Evolutionary conservation across 2,329 filamentous ascomycete species (phyloP).

Genomic region (Hortaea werneckii): DNA sequence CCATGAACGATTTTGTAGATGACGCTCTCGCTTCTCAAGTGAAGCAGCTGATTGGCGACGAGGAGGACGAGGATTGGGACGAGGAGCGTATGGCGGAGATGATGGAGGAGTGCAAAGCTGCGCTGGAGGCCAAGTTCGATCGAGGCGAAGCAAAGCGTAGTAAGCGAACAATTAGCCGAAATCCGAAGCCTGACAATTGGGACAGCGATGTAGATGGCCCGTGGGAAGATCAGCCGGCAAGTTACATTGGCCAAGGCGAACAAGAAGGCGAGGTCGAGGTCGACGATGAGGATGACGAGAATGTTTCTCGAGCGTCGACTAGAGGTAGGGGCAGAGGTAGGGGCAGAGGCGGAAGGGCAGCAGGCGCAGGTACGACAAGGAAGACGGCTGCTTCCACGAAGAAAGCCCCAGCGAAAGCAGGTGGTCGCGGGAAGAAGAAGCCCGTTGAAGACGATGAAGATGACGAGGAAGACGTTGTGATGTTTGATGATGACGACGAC

Average conservation of each 20-base stretch:
- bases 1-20: constrained; percentile 51
- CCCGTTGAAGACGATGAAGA: constrained; percentile 31
- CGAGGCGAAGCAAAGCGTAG: constrained; percentile 50
- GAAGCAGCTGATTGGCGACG: constrained; percentile 38
- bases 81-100: constrained; percentile 60
- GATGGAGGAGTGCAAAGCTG: constrained; percentile 46
- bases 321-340: constrained; percentile 33
- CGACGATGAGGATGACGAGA: constrained; percentile 28
- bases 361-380: constrained; percentile 32
- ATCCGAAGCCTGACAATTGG: constrained; percentile 67
- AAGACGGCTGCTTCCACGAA: constrained; percentile 28
- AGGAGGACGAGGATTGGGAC: constrained; percentile 46
- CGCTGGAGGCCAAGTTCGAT: constrained; percentile 61
- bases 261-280: constrained; percentile 36
- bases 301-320: constrained; percentile 22
- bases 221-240: constrained; percentile 73
- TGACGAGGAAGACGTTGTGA: constrained; percentile 32
- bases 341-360: constrained; percentile 29
- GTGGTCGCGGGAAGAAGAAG: constrained; percentile 31
- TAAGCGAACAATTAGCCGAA: constrained; percentile 38
- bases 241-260: constrained; percentile 42
- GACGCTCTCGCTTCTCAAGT: constrained; percentile 34
- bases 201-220: constrained; percentile 80
- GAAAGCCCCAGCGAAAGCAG: constrained; percentile 25
- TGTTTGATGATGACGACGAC: constrained; percentile 33